phyloP scores from a whole-genome alignment of 768 basidiomycete species.

The Podaxis sp. region DNA sequence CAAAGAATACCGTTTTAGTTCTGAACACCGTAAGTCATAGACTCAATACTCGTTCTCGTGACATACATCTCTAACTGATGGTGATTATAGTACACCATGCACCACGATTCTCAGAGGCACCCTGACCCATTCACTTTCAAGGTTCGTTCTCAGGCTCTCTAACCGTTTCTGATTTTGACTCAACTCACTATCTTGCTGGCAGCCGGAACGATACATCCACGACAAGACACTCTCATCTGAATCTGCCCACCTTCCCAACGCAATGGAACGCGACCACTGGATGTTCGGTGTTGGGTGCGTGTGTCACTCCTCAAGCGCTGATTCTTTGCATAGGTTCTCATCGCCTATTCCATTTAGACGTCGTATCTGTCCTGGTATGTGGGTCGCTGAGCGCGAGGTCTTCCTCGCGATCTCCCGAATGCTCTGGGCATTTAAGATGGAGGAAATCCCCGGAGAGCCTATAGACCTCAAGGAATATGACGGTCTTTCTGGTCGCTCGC shows the following conservation, averaged over 20 bases:
- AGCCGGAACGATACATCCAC: conserved; percentile 45
- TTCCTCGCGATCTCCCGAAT: conserved; percentile 43
- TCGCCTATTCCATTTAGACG: conserved; percentile 19
- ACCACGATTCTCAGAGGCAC: conserved; percentile 34
- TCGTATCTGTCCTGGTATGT: conserved; percentile 42
- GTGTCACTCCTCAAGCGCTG: neutral
- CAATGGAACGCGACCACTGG: conserved; percentile 49
- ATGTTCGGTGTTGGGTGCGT: conserved; percentile 47
- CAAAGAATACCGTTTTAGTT: conserved; percentile 37
- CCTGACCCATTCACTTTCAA: conserved; percentile 36
- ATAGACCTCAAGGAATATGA: conserved; percentile 48
- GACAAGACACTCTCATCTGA: conserved; percentile 37
- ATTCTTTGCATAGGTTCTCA: neutral
- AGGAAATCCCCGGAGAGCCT: conserved; percentile 37
- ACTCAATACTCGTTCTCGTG: neutral
- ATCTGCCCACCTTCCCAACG: conserved; percentile 39
- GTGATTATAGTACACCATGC: conserved; percentile 31
- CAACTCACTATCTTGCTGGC: neutral
- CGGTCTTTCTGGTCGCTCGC: conserved; percentile 44
- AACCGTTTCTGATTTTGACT: neutral
- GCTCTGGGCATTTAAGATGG: conserved; percentile 45
- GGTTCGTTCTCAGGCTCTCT: conserved; percentile 15
- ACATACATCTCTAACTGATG: neutral
- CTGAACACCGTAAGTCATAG: conserved; percentile 29
- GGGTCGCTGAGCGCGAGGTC: conserved; percentile 43